Conservation (phyloP, 2,329 filamentous ascomycete genomes). For the Sclerotiophoma versabilis region DNA sequence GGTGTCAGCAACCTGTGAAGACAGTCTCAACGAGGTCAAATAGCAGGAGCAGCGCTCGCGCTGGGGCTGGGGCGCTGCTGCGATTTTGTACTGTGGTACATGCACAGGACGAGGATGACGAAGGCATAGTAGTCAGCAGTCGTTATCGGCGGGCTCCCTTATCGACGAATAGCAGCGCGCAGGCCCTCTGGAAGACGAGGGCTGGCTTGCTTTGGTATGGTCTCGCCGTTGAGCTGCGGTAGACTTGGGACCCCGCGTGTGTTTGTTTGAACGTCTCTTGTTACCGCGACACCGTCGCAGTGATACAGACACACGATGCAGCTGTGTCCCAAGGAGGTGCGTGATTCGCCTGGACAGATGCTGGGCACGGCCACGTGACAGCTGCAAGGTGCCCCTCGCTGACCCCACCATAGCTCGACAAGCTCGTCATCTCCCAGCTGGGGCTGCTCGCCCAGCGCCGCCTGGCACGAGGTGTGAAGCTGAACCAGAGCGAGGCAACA, state of each 20-base stretch:
- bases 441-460: constrained; percentile 86
- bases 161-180: constrained; percentile 10
- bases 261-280: constrained; percentile 2
- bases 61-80: neutral
- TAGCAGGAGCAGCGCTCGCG: neutral
- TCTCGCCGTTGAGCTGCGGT: neutral
- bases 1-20: neutral
- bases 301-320: constrained; percentile 37
- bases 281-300: neutral
- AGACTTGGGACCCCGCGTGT: neutral
- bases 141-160: neutral
- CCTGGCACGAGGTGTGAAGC: constrained; percentile 82
- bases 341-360: constrained; percentile 15
- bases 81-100: neutral
- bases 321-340: constrained; percentile 49
- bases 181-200: neutral
- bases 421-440: constrained; percentile 90
- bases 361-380: neutral
- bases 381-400: constrained; percentile 24
- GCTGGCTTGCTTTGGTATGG: constrained; percentile 10
- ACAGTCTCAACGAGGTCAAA: neutral
- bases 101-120: constrained; percentile 1
- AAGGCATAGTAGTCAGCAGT: constrained; percentile 4
- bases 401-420: constrained; percentile 75
- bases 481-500: constrained; percentile 90